These are phyloP conservation scores for Fibroporia radiculosa DNA, from an alignment of 768 basidiomycete species.

Conservation along the genomic window DNA sequence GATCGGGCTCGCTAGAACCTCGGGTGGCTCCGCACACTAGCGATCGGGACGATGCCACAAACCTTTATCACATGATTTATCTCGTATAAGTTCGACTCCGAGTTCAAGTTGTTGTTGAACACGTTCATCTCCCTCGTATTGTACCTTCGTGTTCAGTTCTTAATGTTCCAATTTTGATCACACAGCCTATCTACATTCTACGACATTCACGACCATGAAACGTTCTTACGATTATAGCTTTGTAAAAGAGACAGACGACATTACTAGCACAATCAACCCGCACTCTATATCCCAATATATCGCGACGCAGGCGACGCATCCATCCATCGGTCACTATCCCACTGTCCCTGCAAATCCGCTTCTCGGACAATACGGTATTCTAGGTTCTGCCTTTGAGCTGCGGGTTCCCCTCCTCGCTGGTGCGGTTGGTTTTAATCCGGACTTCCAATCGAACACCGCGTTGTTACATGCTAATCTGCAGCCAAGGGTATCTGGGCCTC, in stretches of 20 bases:
- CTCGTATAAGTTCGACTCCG: no score
- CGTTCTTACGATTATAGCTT: constrained; percentile 15
- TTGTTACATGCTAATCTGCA: no score
- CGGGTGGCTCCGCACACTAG: no score
- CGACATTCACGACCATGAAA: constrained; percentile 15
- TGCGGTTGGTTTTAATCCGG: not conserved
- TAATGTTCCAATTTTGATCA: not conserved
- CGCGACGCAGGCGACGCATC: constrained; percentile 16
- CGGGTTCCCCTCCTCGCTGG: constrained; percentile 7
- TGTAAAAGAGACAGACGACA: constrained; percentile 9
- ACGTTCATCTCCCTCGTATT: not conserved
- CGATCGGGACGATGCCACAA: no score
- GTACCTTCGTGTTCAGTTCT: not conserved
- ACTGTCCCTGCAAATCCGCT: constrained; percentile 1
- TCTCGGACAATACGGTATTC: not conserved
- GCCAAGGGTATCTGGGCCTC: no score
- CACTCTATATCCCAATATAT: constrained; percentile 9
- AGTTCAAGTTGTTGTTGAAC: no score
- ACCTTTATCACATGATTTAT: no score
- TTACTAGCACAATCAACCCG: constrained; percentile 5
- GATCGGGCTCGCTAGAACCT: no score
- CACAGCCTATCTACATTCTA: constrained; percentile 6
- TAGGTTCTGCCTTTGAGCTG: constrained; percentile 1
- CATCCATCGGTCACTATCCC: constrained; percentile 1
- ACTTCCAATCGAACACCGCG: constrained; percentile 8